These are phyloP conservation scores for Vitis hybrid DNA, from an alignment of 177 flowering plant genomes.

Conservation along the genomic window DNA sequence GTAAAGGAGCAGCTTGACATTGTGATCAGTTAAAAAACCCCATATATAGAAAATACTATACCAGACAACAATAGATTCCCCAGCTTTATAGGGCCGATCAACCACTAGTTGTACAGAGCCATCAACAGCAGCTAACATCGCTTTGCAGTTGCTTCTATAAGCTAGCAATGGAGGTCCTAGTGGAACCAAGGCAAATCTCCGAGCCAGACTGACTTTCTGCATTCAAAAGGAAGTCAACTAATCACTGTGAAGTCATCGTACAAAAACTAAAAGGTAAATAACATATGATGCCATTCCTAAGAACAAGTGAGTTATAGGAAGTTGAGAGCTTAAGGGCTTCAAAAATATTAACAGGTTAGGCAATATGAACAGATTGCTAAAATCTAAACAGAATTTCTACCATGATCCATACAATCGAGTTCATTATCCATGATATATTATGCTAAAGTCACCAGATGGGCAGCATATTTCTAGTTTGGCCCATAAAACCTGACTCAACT, in stretches of 20 bases:
- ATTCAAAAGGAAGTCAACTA: slow-evolving; percentile 13
- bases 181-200: slow-evolving; percentile 97
- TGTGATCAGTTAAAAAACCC: too few species aligned
- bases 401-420: too few species aligned
- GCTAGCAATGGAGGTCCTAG: slow-evolving; percentile 95
- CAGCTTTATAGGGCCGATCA: slow-evolving; percentile 86
- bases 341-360: too few species aligned
- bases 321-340: too few species aligned
- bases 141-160: slow-evolving; percentile 88
- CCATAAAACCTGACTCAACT: too few species aligned
- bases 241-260: background rate
- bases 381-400: too few species aligned
- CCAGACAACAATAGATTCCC: slow-evolving; percentile 90
- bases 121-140: slow-evolving; percentile 86
- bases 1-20: background rate
- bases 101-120: slow-evolving; percentile 86
- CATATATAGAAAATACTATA: slow-evolving; percentile 22
- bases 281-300: too few species aligned
- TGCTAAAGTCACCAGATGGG: too few species aligned
- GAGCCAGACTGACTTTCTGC: slow-evolving; percentile 92
- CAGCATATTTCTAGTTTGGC: too few species aligned
- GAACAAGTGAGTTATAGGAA: too few species aligned
- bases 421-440: too few species aligned
- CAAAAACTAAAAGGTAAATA: background rate
- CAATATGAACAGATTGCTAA: too few species aligned